Conservation (phyloP, 2,329 filamentous ascomycete genomes). For the Colletotrichum phormii region DNA sequence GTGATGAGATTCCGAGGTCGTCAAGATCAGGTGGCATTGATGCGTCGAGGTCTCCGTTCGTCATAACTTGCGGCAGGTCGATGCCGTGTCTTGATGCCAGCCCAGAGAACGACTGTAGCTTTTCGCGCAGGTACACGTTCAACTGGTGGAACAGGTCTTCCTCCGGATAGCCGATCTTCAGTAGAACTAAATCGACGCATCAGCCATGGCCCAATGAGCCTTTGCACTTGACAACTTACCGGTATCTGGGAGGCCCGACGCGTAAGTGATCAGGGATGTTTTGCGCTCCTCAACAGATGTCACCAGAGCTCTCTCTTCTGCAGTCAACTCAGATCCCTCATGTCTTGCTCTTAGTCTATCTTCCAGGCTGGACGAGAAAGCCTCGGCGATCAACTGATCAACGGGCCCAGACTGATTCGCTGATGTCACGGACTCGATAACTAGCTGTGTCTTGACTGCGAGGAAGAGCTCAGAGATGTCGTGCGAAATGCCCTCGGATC, state of each 20-base stretch:
- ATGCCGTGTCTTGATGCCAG: constrained; percentile 50
- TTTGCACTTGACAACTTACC: constrained; percentile 38
- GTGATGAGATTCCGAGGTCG: constrained; percentile 50
- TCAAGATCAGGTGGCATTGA: constrained; percentile 48
- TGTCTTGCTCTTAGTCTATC: constrained; percentile 53
- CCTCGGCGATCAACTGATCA: constrained; percentile 66
- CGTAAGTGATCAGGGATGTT: constrained; percentile 43
- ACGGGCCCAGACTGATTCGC: constrained; percentile 58
- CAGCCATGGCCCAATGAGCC: constrained; percentile 46
- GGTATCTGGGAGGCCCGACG: constrained; percentile 27
- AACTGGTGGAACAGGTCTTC: constrained; percentile 46
- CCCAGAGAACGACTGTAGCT: constrained; percentile 48
- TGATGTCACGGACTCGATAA: constrained; percentile 64
- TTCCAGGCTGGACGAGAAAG: constrained; percentile 68
- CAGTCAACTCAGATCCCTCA: constrained; percentile 45
- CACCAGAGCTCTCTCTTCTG: constrained; percentile 50
- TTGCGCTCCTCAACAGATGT: constrained; percentile 48
- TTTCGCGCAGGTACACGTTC: constrained; percentile 46
- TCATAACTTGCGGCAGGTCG: constrained; percentile 46
- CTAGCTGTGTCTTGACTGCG: constrained; percentile 59
- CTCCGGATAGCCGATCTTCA: constrained; percentile 28
- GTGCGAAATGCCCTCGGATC: constrained; percentile 52
- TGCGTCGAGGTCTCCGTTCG: constrained; percentile 44
- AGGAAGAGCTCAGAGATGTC: constrained; percentile 58
- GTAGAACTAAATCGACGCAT: constrained; percentile 45